Conservation (phyloP, 257 asterid genomes). For the Marsdenia floribunda region DNA sequence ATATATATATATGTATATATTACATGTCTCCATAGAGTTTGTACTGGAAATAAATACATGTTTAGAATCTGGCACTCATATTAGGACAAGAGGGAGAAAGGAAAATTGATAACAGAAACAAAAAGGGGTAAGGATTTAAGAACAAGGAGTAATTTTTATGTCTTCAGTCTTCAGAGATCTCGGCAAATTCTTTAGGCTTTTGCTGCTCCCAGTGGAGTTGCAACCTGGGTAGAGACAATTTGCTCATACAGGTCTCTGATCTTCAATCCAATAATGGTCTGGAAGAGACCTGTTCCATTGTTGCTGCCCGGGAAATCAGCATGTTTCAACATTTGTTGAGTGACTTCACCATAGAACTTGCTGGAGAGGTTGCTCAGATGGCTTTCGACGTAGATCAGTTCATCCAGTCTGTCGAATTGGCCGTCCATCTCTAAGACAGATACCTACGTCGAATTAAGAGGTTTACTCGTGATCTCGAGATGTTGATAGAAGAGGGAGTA, state of each 20-base stretch:
- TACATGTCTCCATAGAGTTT: slow-evolving; percentile 51
- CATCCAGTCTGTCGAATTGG: slow-evolving; percentile 91
- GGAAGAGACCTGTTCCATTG: slow-evolving; percentile 97
- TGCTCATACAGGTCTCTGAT: slow-evolving; percentile 95
- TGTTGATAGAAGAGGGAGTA: too few relatives aligned
- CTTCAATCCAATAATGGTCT: slow-evolving; percentile 80
- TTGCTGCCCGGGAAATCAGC: slow-evolving; percentile 96
- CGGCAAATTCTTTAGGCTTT: slow-evolving; percentile 47
- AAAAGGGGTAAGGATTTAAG: slow-evolving; percentile 11
- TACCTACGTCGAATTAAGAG: slow-evolving; percentile 39
- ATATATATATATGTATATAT: slow-evolving; percentile 13
- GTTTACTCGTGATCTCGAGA: too few relatives aligned
- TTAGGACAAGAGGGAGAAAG: slow-evolving; percentile 27
- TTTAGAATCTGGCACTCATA: slow-evolving; percentile 26
- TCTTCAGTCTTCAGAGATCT: slow-evolving; percentile 1
- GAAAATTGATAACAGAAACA: slow-evolving; percentile 16
- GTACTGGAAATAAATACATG: slow-evolving; percentile 38
- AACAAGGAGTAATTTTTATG: slow-evolving; percentile 4
- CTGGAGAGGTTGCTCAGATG: slow-evolving; percentile 88
- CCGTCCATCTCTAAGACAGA: slow-evolving; percentile 98
- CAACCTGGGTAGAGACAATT: slow-evolving; percentile 48
- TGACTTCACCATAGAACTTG: slow-evolving; percentile 95
- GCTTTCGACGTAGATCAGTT: slow-evolving; percentile 90
- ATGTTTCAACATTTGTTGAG: slow-evolving; percentile 96
- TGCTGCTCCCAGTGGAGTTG: slow-evolving; percentile 50